phyloP scores from a whole-genome alignment of 1,284 basidiomycete genomes.

The Pseudomicrostroma phylloplanum region DNA sequence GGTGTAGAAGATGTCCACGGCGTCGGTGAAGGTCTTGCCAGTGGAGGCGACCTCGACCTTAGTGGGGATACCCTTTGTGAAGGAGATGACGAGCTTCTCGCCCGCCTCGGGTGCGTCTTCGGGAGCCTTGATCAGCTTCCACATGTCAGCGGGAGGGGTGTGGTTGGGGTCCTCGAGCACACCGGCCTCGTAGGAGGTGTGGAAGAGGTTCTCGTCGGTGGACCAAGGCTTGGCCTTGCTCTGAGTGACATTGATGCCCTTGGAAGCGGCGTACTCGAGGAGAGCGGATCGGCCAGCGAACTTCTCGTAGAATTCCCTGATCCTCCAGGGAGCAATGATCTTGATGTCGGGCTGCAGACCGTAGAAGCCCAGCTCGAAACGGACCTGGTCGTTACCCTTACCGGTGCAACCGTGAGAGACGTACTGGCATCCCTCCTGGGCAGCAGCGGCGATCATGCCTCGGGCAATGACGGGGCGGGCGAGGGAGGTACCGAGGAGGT shows the following conservation, averaged over 20 bases:
- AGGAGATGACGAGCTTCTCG: slow-evolving; percentile 64
- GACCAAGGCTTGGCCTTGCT: slow-evolving; percentile 98
- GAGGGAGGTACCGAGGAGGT: slow-evolving; percentile 94
- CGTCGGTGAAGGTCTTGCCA: slow-evolving; percentile 61
- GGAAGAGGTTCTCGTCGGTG: slow-evolving; percentile 92
- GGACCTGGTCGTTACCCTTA: slow-evolving; percentile 99
- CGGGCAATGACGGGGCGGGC: slow-evolving; percentile 97
- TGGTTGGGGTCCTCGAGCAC: slow-evolving; percentile 95
- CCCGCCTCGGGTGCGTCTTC: slow-evolving; percentile 74
- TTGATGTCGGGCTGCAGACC: slow-evolving; percentile 97
- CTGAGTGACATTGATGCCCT: slow-evolving; percentile 87
- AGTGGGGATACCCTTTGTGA: slow-evolving; percentile 68
- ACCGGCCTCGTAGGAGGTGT: slow-evolving; percentile 98
- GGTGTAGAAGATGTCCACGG: slow-evolving; percentile 88
- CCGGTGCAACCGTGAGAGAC: slow-evolving; percentile 98
- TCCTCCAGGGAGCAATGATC: slow-evolving; percentile 95
- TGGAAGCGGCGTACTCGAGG: slow-evolving; percentile 79
- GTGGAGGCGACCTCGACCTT: slow-evolving; percentile 35
- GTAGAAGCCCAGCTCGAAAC: slow-evolving; percentile 98
- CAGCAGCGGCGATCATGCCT: slow-evolving; percentile 93
- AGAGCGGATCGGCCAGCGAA: slow-evolving; percentile 92
- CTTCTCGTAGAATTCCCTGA: slow-evolving; percentile 93
- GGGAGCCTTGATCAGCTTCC: slow-evolving; percentile 87
- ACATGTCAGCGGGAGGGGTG: slow-evolving; percentile 97
- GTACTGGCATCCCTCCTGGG: slow-evolving; percentile 63